Conservation (phyloP, 208 protist genomes). For the Trypanosoma scelopori region DNA sequence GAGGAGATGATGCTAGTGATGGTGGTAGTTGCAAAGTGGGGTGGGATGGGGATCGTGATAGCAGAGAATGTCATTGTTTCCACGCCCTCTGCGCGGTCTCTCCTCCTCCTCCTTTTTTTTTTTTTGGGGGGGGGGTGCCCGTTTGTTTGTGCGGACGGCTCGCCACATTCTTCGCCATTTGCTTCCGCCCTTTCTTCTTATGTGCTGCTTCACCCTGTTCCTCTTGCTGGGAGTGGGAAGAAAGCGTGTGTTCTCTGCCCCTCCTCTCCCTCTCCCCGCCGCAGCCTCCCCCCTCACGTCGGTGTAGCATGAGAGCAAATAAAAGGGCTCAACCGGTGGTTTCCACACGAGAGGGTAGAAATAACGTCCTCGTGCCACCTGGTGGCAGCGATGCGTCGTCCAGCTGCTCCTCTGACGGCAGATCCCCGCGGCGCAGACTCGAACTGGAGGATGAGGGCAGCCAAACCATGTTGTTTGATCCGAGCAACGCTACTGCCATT, state of each 20-base stretch:
- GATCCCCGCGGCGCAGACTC: conserved; percentile 14
- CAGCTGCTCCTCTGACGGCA: conserved; percentile 17
- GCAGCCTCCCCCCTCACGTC: background rate
- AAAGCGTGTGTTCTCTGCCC: no score
- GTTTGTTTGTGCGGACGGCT: no score
- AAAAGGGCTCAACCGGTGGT: background rate
- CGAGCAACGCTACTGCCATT: background rate
- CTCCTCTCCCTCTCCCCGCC: background rate
- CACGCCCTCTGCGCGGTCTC: no score
- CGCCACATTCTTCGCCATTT: no score
- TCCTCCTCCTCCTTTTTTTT: background rate
- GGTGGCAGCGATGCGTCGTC: conserved; percentile 7
- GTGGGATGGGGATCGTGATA: no score
- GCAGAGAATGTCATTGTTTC: background rate
- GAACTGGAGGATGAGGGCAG: conserved; percentile 29
- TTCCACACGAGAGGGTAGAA: background rate
- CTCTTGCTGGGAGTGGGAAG: background rate
- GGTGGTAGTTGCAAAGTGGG: no score
- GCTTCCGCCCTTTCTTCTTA: no score
- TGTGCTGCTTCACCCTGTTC: no score
- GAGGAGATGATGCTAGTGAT: no score
- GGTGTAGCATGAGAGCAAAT: background rate
- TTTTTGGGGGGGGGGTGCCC: background rate
- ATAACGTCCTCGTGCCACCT: background rate
- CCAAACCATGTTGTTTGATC: conserved; percentile 17